Evolutionary conservation across 2,329 filamentous ascomycete genomes (phyloP).

Genomic region (Polytolypa hystricis): DNA sequence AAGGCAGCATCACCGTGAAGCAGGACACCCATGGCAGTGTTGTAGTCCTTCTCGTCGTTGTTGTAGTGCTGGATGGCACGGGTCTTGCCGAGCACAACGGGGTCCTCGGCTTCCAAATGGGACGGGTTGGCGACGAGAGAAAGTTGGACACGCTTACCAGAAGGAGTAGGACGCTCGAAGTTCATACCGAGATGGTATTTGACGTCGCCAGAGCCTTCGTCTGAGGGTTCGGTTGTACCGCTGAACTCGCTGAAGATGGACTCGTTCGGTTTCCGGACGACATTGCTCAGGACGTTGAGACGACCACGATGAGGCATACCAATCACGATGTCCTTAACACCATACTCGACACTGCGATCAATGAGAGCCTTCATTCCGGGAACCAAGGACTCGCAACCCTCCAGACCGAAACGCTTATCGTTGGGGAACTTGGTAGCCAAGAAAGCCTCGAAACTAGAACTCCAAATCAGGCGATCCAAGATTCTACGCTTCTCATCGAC

Average conservation of each 20-base stretch:
- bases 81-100: slow-evolving; percentile 93
- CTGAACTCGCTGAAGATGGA: slow-evolving; percentile 99
- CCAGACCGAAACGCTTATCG: slow-evolving; percentile 97
- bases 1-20: slow-evolving; percentile 97
- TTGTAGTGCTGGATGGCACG: slow-evolving; percentile 98
- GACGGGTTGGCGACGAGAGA: slow-evolving; percentile 97
- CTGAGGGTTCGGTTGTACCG: slow-evolving; percentile 72
- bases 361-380: slow-evolving; percentile 99
- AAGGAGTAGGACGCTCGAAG: slow-evolving; percentile 95
- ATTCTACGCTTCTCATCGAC: slow-evolving; percentile 98
- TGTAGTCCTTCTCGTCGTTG: slow-evolving; percentile 81
- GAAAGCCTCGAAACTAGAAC: slow-evolving; percentile 93
- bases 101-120: slow-evolving; percentile 95
- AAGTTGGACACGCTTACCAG: slow-evolving; percentile 97
- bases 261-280: slow-evolving; percentile 97
- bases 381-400: slow-evolving; percentile 92
- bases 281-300: slow-evolving; percentile 95
- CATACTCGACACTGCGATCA: slow-evolving; percentile 95
- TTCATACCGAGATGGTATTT: slow-evolving; percentile 99
- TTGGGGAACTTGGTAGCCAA: slow-evolving; percentile 96
- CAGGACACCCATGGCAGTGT: slow-evolving; percentile 86
- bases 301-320: slow-evolving; percentile 98
- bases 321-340: slow-evolving; percentile 97
- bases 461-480: slow-evolving; percentile 95
- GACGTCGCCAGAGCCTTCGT: slow-evolving; percentile 96